Base-by-base conservation (phyloP, 2,329 filamentous ascomycete genomes). In the Botryotinia convoluta region DNA sequence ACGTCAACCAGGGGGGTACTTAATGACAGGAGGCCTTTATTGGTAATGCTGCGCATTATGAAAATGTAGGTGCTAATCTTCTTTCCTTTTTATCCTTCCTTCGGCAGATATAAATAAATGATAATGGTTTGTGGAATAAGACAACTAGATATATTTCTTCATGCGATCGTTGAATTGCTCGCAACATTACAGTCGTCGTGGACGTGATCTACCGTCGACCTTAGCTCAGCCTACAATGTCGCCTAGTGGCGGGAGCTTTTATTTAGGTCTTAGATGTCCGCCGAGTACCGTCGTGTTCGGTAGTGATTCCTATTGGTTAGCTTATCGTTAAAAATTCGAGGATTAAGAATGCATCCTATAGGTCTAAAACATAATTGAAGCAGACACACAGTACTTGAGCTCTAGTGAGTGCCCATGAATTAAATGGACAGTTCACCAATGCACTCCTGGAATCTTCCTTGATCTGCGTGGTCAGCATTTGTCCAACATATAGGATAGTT, bases 201-300 rank as follows among this genome's bases (percentile, higher is more conserved):
- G 18, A n/a, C 1, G 51, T 10, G 45, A 68, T 54, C 48, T 64
- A 57, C 26, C 10, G 10, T 37, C 48, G n/a, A 29, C 45, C 18
- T 22, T 68, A 14, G 18, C 39, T 39, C 26, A 68, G 64, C 48
- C 45, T 29, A n/a, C 35, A 12, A 42, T 57, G 48, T 18, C 26
- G 64, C 64, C 35, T 5, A 22, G 29, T 48, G 62, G 64, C 45
- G 48, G n/a, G 18, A 68, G 35, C 45, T 54, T 68, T 68, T 9
- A 64, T 22, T 61, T 26, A 18, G 35, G 62, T 65, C 29, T 48
- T 29, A 42, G 26, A 57, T 57, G 48, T 18, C 48, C 48, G 26
- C 35, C 65, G 48, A 57, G 48, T 68, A 54, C 48, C 65, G 35
- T 68, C 35, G 45, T 68, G 4, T 42, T 68, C 64, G 64, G 45